Percentiles rank a stretch among this genome's conserved stretches.
phyloP scores from a whole-genome alignment of 2,329 filamentous ascomycete species.

The Aspergillus sp. region DNA sequence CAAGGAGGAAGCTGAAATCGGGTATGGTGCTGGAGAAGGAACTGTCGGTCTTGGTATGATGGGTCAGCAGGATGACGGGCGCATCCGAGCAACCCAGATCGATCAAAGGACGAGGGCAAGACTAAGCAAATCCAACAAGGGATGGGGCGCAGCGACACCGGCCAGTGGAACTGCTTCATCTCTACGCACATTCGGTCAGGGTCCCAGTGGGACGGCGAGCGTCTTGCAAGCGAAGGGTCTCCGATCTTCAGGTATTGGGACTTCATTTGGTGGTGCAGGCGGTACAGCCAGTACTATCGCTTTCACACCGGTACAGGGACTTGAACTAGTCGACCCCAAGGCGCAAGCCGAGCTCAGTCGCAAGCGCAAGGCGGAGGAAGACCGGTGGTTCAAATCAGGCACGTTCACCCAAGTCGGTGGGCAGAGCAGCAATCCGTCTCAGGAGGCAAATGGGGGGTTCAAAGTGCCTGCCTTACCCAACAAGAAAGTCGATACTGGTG shows the following conservation, averaged over 20 bases:
- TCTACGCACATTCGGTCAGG: constrained; percentile 73
- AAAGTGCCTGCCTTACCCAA: constrained; percentile 76
- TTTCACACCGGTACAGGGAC: constrained; percentile 90
- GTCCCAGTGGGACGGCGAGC: constrained; percentile 60
- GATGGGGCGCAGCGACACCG: constrained; percentile 74
- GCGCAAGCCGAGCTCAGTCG: constrained; percentile 80
- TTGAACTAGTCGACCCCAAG: constrained; percentile 94
- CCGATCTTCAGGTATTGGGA: constrained; percentile 77
- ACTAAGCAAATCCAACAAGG: constrained; percentile 90
- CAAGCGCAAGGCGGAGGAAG: constrained; percentile 91
- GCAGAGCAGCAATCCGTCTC: constrained; percentile 24
- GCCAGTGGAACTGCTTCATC: constrained; percentile 69
- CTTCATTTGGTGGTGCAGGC: constrained; percentile 60
- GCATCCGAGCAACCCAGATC: constrained; percentile 82
- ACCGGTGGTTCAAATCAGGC: constrained; percentile 96
- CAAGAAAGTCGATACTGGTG: constrained; percentile 71
- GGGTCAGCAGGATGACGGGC: constrained; percentile 81
- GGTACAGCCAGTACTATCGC: constrained; percentile 85
- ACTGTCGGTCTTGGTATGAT: constrained; percentile 95
- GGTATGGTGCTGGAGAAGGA: constrained; percentile 81
- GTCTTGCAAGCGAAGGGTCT: constrained; percentile 77
- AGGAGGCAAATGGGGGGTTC: constrained; percentile 64
- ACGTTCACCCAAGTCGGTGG: constrained; percentile 83
- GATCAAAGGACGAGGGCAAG: constrained; percentile 92
- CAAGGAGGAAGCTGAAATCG: constrained; percentile 90